phyloP scores from a whole-genome alignment of 257 asterid species.

The Ballota nigra region DNA sequence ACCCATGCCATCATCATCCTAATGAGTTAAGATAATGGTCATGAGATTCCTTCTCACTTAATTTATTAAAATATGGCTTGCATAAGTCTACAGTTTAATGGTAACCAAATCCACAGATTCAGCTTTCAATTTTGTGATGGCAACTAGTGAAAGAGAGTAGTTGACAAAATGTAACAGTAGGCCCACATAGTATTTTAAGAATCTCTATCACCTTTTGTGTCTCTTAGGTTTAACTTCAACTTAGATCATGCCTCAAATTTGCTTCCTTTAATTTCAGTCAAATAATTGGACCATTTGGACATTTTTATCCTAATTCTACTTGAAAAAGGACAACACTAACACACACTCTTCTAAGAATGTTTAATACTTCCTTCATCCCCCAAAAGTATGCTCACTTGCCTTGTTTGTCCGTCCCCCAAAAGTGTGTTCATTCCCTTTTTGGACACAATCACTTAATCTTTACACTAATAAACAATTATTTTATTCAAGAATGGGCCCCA shows the following conservation, averaged over 20 bases:
- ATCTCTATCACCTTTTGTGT: constrained; percentile 19
- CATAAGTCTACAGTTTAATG: neutral
- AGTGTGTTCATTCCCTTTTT: too few species aligned
- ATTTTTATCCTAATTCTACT: neutral
- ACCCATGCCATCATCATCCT: too few species aligned
- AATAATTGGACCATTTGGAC: constrained; percentile 3
- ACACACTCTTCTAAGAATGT: neutral
- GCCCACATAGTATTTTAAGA: constrained; percentile 14
- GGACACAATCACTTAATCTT: too few species aligned
- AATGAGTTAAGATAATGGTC: too few species aligned
- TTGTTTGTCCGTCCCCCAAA: too few species aligned
- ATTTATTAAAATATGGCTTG: neutral
- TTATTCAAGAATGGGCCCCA: too few species aligned
- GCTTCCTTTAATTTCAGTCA: neutral
- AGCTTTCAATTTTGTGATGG: constrained; percentile 19
- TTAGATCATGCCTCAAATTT: constrained; percentile 8
- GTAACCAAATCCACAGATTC: neutral
- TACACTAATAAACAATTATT: too few species aligned
- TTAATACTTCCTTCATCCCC: too few species aligned
- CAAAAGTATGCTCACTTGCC: too few species aligned
- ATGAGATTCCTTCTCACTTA: too few species aligned
- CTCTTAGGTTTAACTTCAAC: constrained; percentile 2
- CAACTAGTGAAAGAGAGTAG: constrained; percentile 34
- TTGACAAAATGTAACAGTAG: constrained; percentile 24
- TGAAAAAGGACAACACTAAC: neutral